Conservation (phyloP, 2,329 filamentous ascomycete species). For the Paraconiothyrium sp. region DNA sequence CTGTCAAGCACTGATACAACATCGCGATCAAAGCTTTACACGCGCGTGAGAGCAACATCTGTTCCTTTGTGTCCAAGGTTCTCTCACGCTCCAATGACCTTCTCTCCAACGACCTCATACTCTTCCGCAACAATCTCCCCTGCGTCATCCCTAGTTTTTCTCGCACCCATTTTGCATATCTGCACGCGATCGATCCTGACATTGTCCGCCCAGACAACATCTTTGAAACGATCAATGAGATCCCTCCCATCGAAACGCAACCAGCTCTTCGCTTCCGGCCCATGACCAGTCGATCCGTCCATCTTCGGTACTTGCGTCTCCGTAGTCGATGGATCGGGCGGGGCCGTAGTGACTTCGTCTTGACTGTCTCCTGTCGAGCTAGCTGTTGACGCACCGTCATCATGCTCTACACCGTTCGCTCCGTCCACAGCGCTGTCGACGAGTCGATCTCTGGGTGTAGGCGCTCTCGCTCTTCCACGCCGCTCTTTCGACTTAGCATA, state of each 20-base stretch:
- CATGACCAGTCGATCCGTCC: conserved; percentile 36
- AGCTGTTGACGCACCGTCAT: conserved; percentile 19
- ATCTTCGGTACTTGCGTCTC: conserved; percentile 6
- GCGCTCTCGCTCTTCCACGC: conserved; percentile 33
- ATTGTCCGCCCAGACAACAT: conserved; percentile 75
- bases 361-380: conserved; percentile 15
- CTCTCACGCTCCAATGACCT: conserved; percentile 22
- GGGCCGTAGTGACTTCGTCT: conserved; percentile 14
- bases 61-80: not conserved
- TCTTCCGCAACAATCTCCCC: conserved; percentile 61
- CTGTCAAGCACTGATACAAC: no score
- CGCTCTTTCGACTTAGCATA: conserved; percentile 66
- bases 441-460: conserved; percentile 5
- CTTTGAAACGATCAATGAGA: conserved; percentile 65
- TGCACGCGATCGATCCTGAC: conserved; percentile 75
- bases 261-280: conserved; percentile 45
- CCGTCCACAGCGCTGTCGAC: conserved; percentile 11
- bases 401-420: not conserved
- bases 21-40: no score
- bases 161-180: conserved; percentile 89
- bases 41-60: not conserved
- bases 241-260: conserved; percentile 54
- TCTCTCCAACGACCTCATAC: conserved; percentile 61
- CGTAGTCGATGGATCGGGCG: conserved; percentile 21
- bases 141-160: conserved; percentile 63